A percentile compares a stretch with the other conserved stretches of the same genome.
These are phyloP conservation scores for Kwoniella shivajii DNA, from an alignment of 1,284 basidiomycete species.

Conservation along the genomic window DNA sequence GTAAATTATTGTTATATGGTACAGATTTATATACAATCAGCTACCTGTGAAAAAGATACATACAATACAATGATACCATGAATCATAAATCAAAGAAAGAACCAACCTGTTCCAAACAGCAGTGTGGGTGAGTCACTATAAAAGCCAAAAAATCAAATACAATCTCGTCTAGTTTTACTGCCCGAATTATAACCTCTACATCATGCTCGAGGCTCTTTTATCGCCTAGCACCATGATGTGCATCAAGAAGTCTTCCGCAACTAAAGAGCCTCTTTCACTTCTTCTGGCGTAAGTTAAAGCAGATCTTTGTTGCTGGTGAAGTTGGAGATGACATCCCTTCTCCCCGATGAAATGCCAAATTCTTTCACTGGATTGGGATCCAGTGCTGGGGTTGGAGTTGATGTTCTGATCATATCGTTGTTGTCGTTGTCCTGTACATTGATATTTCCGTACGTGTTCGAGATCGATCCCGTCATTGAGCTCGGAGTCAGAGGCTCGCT, in stretches of 20 bases:
- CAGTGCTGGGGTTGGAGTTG: not conserved
- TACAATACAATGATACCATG: too few species aligned
- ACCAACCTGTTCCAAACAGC: too few species aligned
- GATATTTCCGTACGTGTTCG: not conserved
- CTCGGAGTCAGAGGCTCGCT: slow-evolving; percentile 16
- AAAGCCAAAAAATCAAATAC: too few species aligned
- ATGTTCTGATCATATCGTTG: not conserved
- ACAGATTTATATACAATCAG: too few species aligned
- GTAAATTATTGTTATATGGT: too few species aligned
- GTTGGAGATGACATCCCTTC: not conserved
- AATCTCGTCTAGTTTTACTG: too few species aligned
- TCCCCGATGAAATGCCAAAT: slow-evolving; percentile 6
- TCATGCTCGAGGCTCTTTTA: slow-evolving; percentile 2
- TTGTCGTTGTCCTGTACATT: not conserved
- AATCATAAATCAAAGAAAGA: too few species aligned
- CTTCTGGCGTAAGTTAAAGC: not conserved
- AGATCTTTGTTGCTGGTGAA: not conserved
- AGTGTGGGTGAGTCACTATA: too few species aligned
- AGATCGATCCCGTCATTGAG: slow-evolving; percentile 12
- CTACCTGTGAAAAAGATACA: too few species aligned
- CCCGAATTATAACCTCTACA: not conserved
- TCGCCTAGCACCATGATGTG: slow-evolving; percentile 1
- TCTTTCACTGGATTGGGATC: not conserved
- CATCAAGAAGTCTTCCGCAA: slow-evolving; percentile 5
- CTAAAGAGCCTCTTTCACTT: not conserved